A percentile compares a stretch with the other conserved stretches of the same genome.
These are phyloP conservation scores for Vitis cinerea DNA, from an alignment of 164 flowering plant species.

Conservation along the genomic window DNA sequence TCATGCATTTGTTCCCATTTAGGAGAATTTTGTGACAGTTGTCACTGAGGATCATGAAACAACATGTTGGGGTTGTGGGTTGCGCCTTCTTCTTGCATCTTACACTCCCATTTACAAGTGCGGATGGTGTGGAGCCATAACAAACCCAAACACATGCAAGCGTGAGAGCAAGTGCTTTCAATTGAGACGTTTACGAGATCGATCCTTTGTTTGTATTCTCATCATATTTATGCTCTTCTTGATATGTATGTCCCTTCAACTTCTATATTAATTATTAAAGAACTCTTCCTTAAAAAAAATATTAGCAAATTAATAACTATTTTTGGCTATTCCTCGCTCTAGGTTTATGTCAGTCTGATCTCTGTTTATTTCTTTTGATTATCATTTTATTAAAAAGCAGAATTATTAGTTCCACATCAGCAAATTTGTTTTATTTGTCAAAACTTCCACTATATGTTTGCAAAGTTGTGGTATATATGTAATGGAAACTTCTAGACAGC, in stretches of 20 bases:
- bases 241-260: slow-evolving; percentile 48
- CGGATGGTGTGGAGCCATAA: slow-evolving; percentile 99
- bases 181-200: slow-evolving; percentile 80
- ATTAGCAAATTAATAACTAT: too few species aligned
- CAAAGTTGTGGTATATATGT: too few species aligned
- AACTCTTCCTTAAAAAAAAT: background rate
- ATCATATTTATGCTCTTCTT: slow-evolving; percentile 67
- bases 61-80: slow-evolving; percentile 95
- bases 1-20: background rate
- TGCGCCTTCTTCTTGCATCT: slow-evolving; percentile 72
- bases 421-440: too few species aligned
- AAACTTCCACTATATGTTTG: too few species aligned
- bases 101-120: slow-evolving; percentile 73
- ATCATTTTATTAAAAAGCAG: too few species aligned
- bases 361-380: background rate
- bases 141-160: slow-evolving; percentile 44
- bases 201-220: slow-evolving; percentile 60
- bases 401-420: too few species aligned
- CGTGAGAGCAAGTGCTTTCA: slow-evolving; percentile 32
- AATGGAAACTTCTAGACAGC: too few species aligned
- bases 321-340: too few species aligned
- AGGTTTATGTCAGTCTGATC: background rate
- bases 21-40: slow-evolving; percentile 44
- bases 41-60: slow-evolving; percentile 47
- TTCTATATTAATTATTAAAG: background rate